Percentiles rank a stretch among this genome's conserved stretches.
phyloP scores from a whole-genome alignment of 129 eudicot species.

The Cynara cardunculus region DNA sequence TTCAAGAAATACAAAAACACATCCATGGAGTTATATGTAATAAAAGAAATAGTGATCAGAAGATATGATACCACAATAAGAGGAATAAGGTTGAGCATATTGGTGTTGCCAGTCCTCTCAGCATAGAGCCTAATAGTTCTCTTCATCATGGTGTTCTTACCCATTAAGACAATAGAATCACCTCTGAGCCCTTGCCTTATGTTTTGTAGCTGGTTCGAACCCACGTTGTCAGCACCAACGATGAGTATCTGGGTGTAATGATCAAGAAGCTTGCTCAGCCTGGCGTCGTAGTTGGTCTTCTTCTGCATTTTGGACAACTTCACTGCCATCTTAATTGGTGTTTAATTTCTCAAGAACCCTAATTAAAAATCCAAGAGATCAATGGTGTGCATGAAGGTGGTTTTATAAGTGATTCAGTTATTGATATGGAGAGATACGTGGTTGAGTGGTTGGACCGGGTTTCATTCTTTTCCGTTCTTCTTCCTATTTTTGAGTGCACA shows the following conservation, averaged over 20 bases:
- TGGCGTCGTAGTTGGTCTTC: conserved; percentile 41
- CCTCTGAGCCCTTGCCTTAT: conserved; percentile 54
- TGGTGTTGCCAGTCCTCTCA: conserved; percentile 39
- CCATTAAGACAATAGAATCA: conserved; percentile 56
- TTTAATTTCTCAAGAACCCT: not conserved
- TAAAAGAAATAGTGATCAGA: not conserved
- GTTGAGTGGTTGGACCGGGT: conserved; percentile 28
- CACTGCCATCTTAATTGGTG: conserved; percentile 38
- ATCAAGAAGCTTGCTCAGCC: conserved; percentile 47
- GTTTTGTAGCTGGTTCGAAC: conserved; percentile 57
- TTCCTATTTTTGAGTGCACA: not conserved
- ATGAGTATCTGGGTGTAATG: conserved; percentile 44
- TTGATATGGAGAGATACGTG: conserved; percentile 27
- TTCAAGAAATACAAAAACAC: not conserved
- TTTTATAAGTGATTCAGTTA: conserved; percentile 20
- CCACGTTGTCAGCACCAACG: conserved; percentile 57
- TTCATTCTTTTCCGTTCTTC: conserved; percentile 16
- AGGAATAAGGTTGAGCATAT: conserved; percentile 35
- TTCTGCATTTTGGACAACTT: conserved; percentile 40
- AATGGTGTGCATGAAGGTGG: not conserved
- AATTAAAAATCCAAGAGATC: not conserved
- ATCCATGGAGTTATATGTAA: not conserved
- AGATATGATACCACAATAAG: conserved; percentile 42
- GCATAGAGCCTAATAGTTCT: conserved; percentile 43
- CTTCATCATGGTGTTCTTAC: conserved; percentile 69